Conservation (phyloP, 306 rosid species). For the Lithocarpus polystachyus region DNA sequence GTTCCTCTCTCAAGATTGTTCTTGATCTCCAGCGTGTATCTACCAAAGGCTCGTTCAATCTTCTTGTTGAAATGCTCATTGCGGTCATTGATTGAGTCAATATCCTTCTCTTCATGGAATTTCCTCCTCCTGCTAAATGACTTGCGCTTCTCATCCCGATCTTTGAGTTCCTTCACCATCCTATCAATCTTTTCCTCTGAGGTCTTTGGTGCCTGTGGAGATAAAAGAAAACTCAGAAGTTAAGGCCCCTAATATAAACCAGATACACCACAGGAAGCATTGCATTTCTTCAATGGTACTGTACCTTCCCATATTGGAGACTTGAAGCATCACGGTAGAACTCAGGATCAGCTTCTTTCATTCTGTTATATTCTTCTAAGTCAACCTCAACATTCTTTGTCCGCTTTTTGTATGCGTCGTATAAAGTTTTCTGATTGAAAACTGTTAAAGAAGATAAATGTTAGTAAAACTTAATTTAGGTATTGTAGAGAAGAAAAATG, state of each 20-base stretch:
- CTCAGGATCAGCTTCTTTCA: constrained; percentile 98
- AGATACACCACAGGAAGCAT: constrained; percentile 6
- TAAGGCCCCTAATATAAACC: not conserved
- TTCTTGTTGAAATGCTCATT: constrained; percentile 98
- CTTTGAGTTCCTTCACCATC: constrained; percentile 95
- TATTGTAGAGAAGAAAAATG: not conserved
- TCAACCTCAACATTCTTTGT: constrained; percentile 69
- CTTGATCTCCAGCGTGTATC: constrained; percentile 93
- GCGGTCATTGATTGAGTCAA: constrained; percentile 94
- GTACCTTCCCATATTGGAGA: constrained; percentile 94
- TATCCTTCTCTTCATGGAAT: constrained; percentile 93
- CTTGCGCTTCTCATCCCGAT: constrained; percentile 68
- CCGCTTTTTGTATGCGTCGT: constrained; percentile 86
- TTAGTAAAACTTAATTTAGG: constrained; percentile 6
- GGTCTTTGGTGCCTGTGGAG: constrained; percentile 63
- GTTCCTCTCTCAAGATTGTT: constrained; percentile 99
- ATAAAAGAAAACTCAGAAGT: constrained; percentile 18
- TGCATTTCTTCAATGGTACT: not conserved
- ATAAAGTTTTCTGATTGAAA: constrained; percentile 86
- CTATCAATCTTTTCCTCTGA: constrained; percentile 82
- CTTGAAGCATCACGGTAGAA: constrained; percentile 98
- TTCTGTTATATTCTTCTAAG: constrained; percentile 77
- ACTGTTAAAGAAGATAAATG: constrained; percentile 41
- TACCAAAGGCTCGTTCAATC: constrained; percentile 98
- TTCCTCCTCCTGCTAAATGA: constrained; percentile 89